Base-by-base conservation (phyloP, 805 yeast species). In the Wickerhamiella azyma region DNA sequence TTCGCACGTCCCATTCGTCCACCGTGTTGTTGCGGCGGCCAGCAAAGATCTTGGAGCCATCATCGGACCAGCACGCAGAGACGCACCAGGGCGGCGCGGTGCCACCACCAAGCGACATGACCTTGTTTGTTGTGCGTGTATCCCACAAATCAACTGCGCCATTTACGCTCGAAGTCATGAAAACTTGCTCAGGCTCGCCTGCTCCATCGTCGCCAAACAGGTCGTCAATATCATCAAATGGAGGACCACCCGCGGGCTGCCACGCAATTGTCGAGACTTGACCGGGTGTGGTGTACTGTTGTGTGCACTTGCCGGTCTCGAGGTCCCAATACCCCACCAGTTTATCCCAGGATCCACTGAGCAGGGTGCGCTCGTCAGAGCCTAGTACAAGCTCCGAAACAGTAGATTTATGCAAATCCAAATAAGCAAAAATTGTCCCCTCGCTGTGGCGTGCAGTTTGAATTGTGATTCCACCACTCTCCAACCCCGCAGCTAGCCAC, bases 61-160 rank as follows among this genome's bases (percentile, higher is more conserved):
- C 79, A 43, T 68, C 68, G 8, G 94, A 79, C 96, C 97, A 89
- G 47, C 83, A 76, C 0, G 95, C 68, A 37, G 66, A 61, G 72
- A 81, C 77, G 61, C 94, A 81, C 97, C 97, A 92, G 0, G 97
- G 97, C 0, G 97, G 95, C 0, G 81, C 72, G 1, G 75, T 76
- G 9, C 71, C 65, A 1, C 85, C 79, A 1, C 79, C 72, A 18
- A 63, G 71, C 11, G 78, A 59, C 33, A 68, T 69, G 14, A 77
- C 58, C 0, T 71, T 78, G 3, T 57, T 49, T 10, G 59, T 50
- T 1, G 65, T 60, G 48, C 98, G 70, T 4, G 72, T 64, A 60
- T 92, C 98, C 95, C 96, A 88, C 4, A 92, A 62, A 50, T 75
- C 76, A 2, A 88, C 60, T 0, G 78, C 68, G 5, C 98, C 98